Evolutionary conservation across 148 eudicot species (phyloP).

Genomic region (Drosera capensis): DNA sequence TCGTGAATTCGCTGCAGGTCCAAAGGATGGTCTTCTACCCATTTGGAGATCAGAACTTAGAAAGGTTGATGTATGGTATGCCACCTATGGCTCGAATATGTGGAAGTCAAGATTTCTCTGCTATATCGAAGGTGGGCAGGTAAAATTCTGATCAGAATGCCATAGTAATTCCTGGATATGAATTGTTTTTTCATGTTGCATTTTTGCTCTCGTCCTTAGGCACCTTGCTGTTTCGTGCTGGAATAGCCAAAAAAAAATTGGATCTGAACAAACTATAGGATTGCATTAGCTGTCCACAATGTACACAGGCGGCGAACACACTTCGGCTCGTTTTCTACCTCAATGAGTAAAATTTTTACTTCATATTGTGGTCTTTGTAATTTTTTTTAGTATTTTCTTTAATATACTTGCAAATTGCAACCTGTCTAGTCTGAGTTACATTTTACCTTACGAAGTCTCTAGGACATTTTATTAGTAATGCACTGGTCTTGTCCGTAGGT

Average conservation of each 20-base stretch:
- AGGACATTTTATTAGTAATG: too few species aligned
- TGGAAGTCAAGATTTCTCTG: conserved; percentile 58
- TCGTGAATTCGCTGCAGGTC: conserved; percentile 21
- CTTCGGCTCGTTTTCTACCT: too few species aligned
- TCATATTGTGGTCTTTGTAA: too few species aligned
- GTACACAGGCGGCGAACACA: too few species aligned
- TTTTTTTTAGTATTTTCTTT: too few species aligned
- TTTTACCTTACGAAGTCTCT: too few species aligned
- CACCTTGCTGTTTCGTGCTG: not conserved
- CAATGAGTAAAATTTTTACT: too few species aligned
- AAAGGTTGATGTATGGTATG: conserved; percentile 69
- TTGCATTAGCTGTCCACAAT: too few species aligned
- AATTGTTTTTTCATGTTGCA: not conserved
- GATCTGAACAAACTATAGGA: too few species aligned
- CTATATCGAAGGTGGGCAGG: conserved; percentile 95
- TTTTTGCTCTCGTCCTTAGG: not conserved
- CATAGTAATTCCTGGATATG: not conserved
- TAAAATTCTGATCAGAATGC: conserved; percentile 8
- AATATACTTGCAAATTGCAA: too few species aligned
- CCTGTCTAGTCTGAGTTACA: too few species aligned
- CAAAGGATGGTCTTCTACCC: conserved; percentile 15
- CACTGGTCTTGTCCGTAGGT: too few species aligned
- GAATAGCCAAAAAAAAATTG: not conserved
- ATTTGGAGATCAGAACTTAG: conserved; percentile 63
- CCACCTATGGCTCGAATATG: conserved; percentile 91